These are phyloP conservation scores for Graphilbum sp. DNA, from an alignment of 2,329 filamentous ascomycete species.

Conservation along the genomic window DNA sequence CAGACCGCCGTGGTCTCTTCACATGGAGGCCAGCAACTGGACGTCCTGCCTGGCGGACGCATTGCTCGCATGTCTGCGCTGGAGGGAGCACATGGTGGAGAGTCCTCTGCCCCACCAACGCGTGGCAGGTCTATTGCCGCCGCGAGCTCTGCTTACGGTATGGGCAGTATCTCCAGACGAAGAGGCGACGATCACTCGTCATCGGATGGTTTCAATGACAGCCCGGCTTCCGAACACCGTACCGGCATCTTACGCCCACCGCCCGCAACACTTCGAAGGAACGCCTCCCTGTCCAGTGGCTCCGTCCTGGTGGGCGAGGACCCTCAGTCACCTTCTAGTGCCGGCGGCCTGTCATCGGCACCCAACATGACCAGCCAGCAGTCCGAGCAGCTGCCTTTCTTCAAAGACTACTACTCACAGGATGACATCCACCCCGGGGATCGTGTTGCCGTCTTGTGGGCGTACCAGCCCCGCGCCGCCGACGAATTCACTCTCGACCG, in stretches of 20 bases:
- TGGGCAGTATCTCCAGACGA: slow-evolving; percentile 25
- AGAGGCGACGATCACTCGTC: slow-evolving; percentile 42
- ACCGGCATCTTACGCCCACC: slow-evolving; percentile 40
- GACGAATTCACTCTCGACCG: slow-evolving; percentile 90
- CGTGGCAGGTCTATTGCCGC: slow-evolving; percentile 22
- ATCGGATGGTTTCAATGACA: slow-evolving; percentile 56
- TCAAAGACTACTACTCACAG: slow-evolving; percentile 97
- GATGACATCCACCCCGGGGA: slow-evolving; percentile 91
- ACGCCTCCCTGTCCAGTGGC: slow-evolving; percentile 77
- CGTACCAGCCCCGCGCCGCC: slow-evolving; percentile 82
- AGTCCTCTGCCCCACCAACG: slow-evolving; percentile 38
- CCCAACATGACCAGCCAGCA: slow-evolving; percentile 73
- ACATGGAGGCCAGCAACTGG: slow-evolving; percentile 25
- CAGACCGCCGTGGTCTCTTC: slow-evolving; percentile 14
- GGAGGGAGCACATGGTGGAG: slow-evolving; percentile 45
- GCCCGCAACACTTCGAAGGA: slow-evolving; percentile 46
- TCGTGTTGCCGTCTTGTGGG: slow-evolving; percentile 83
- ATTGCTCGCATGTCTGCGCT: slow-evolving; percentile 93
- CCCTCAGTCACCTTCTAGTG: slow-evolving; percentile 57
- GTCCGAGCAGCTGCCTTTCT: slow-evolving; percentile 87
- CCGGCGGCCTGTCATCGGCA: slow-evolving; percentile 65
- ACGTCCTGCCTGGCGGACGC: slow-evolving; percentile 68
- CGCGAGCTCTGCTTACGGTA: slow-evolving; percentile 26
- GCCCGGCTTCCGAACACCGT: slow-evolving; percentile 50
- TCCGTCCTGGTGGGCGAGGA: slow-evolving; percentile 59